Base-by-base conservation (phyloP, 352 stramenopile genomes). In the Globisporangium spinosum region DNA sequence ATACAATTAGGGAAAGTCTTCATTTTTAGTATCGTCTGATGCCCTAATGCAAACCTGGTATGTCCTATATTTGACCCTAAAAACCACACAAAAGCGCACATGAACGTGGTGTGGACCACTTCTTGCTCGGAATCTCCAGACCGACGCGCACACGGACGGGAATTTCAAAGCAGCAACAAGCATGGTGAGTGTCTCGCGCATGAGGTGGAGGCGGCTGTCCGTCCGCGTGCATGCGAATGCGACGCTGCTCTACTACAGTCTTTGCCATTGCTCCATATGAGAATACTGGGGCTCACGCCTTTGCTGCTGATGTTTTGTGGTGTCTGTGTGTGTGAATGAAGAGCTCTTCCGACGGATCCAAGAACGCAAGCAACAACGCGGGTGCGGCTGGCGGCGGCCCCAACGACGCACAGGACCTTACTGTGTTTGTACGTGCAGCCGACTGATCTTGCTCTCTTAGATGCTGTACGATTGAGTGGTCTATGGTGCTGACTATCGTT, bases 341-440 rank as follows among this genome's bases (percentile, higher is more conserved):
- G 75, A 82, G 70, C 70, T 72, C 72, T n/a, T 73, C 76, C 0
- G 76, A 82, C 61, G 70, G 68, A 61, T 72, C 75, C 15, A 86
- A 82, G 61, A 86, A 73, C 58, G 63, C 32, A 54, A 83, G 55
- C 67, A 70, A 66, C 27, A 47, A 47, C 40, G 40, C 40, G 13
- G 40, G 40, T 47, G 70, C 56, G 51, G 32, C 79, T 22, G 22
- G 69, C 0, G 68, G 65, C 32, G 74, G 58, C 8, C 72, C 71
- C 29, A 73, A 77, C 27, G 82, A 90, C 62, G 72, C 73, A 2
- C 80, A 90, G 68, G 82, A 90, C 58, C 78, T 90, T 55, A 87
- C 82, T 0, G 78, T 90, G 63, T 90, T 90, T 68, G 82, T 87
- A 75, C 68, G 79, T 80, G 32, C 63, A 64, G 27, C 53, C 64